A percentile compares a stretch with the other conserved stretches of the same genome.
Evolutionary conservation across 129 eudicot species (phyloP).

Genomic region (Arctium lappa): DNA sequence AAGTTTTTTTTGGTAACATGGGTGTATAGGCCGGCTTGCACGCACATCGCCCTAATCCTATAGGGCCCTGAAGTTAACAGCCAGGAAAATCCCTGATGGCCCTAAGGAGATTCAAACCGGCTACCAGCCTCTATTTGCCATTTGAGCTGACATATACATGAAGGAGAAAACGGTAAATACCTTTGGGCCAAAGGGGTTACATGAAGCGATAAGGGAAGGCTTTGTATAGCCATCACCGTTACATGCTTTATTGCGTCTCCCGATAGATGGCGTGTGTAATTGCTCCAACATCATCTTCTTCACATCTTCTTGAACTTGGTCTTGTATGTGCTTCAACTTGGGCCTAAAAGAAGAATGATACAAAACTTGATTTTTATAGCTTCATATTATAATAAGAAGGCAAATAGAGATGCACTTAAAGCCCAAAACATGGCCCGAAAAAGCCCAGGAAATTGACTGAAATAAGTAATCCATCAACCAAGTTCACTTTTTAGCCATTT

Average conservation of each 20-base stretch:
- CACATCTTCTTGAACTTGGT: slow-evolving; percentile 73
- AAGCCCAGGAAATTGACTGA: too few species aligned
- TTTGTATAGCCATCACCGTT: slow-evolving; percentile 28
- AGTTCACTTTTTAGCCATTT: too few species aligned
- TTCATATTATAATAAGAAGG: background rate
- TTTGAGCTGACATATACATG: background rate
- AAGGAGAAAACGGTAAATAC: slow-evolving; percentile 35
- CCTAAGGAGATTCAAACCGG: background rate
- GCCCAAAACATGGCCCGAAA: background rate
- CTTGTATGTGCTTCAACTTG: slow-evolving; percentile 59
- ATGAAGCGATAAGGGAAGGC: slow-evolving; percentile 77
- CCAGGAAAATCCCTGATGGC: background rate
- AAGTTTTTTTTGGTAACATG: background rate
- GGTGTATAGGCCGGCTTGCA: background rate
- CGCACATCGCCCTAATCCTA: background rate
- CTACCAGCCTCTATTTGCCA: background rate
- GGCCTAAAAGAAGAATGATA: slow-evolving; percentile 53
- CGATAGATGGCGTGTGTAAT: slow-evolving; percentile 50
- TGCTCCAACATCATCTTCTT: slow-evolving; percentile 81
- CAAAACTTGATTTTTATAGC: background rate
- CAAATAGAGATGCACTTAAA: background rate
- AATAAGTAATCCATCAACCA: too few species aligned
- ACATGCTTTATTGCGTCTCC: slow-evolving; percentile 22
- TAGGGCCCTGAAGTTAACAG: background rate
- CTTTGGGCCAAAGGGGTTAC: slow-evolving; percentile 86